Evolutionary conservation across 2,329 filamentous ascomycete species (phyloP), one percentile per base, ranked within the genome.

Genomic region (Neoarthrinium moseri): DNA sequence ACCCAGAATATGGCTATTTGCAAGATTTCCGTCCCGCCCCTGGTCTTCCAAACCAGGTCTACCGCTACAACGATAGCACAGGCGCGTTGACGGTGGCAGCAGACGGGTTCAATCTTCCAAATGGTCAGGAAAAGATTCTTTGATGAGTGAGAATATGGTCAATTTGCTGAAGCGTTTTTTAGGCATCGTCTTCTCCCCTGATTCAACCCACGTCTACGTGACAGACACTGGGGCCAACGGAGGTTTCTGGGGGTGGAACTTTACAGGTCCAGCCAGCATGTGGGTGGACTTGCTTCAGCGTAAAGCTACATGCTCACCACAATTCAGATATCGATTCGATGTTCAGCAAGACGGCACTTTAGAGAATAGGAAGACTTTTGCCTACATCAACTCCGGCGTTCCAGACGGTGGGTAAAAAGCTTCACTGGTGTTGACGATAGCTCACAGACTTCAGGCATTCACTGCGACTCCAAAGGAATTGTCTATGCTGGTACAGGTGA

Each of bases 11-110:
- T 51, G 82, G 61, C 4, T 77, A 70, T 49, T 67, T 77, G 32
- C 80, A 84, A 55, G 69, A 77, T 17, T 83, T 84, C 54, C 70
- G 80, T 0, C 75, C 75, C 0, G 51, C 59, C 5, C 80, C 80
- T 0, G 72, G 72, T 0, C 57, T 83, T 8, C 75, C 69, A 5
- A 76, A 74, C 46, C 81, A 84, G 54, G 77, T 84, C 0, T 85
- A 84, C 57, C 71, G 78, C 3, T 74, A 75, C 35, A 72, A 78
- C 35, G 70, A 73, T 1, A 53, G 50, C 1, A 81, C 73, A 0
- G 75, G 75, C 0, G 72, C 75, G 1, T 62, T 83, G 4, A 69
- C 72, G 1, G 73, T 76, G 0, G 79, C 80, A 4, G 80, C 80
- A 0, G 80, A 84, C 53, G 78, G 72, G 0, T 79, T 84, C 43